Conservation (phyloP, 306 rosid genomes). For the Glycine tomentella region DNA sequence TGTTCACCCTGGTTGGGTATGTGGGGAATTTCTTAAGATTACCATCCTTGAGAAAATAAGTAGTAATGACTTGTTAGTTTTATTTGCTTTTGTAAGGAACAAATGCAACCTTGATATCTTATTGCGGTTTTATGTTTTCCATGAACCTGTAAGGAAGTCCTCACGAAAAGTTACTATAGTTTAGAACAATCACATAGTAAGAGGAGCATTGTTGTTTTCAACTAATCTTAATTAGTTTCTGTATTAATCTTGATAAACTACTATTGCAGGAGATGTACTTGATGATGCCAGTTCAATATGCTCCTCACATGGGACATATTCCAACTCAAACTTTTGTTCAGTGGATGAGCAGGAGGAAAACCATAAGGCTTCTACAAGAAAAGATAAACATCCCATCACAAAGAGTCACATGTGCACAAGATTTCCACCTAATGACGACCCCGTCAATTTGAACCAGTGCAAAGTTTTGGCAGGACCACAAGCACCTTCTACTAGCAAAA, state of each 20-base stretch:
- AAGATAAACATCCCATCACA: conserved; percentile 53
- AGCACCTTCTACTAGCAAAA: conserved; percentile 52
- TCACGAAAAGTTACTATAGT: neutral
- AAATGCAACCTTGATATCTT: neutral
- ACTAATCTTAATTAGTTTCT: conserved; percentile 17
- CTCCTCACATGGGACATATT: conserved; percentile 73
- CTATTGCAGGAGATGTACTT: conserved; percentile 68
- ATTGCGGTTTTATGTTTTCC: neutral
- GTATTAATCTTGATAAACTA: conserved; percentile 27
- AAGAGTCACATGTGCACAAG: conserved; percentile 62
- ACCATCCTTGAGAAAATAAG: neutral
- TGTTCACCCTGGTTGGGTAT: neutral
- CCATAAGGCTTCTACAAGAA: conserved; percentile 45
- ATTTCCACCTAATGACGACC: conserved; percentile 62
- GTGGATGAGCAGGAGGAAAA: conserved; percentile 62
- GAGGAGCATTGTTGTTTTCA: neutral
- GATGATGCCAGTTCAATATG: conserved; percentile 80
- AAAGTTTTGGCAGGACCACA: conserved; percentile 47
- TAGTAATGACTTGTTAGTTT: neutral
- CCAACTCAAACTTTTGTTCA: conserved; percentile 63
- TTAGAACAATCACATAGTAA: neutral
- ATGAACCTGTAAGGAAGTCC: neutral
- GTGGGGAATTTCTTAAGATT: neutral
- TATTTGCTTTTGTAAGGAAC: neutral
- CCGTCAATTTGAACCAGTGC: conserved; percentile 47